Conservation (phyloP, 768 basidiomycete genomes). For the Boletus reticuloceps region DNA sequence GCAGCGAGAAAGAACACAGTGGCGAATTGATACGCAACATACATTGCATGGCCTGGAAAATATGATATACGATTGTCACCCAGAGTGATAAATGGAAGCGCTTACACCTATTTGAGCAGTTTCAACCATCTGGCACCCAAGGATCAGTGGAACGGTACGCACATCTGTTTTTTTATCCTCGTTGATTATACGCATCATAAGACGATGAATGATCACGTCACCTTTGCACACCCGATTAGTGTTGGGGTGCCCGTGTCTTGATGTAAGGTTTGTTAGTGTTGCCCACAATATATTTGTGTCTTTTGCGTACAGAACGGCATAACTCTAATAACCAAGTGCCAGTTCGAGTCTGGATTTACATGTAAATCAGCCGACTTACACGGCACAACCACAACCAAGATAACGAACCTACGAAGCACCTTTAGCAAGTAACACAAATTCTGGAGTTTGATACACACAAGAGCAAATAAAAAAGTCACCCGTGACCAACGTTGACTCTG, state of each 20-base stretch:
- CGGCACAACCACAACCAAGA: constrained; percentile 6
- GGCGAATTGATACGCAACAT: neutral
- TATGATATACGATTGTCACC: too few relatives aligned
- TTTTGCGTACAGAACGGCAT: neutral
- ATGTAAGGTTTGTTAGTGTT: neutral
- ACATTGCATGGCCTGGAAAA: neutral
- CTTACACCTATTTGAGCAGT: too few relatives aligned
- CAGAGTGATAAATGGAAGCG: too few relatives aligned
- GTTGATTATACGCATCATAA: too few relatives aligned
- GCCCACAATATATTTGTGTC: neutral
- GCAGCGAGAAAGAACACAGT: constrained; percentile 7
- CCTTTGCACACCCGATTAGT: too few relatives aligned
- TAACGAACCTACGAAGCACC: constrained; percentile 5
- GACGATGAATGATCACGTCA: too few relatives aligned
- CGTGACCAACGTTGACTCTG: constrained; percentile 7
- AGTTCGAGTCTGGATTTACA: too few relatives aligned
- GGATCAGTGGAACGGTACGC: too few relatives aligned
- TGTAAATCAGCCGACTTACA: neutral
- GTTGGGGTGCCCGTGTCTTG: neutral
- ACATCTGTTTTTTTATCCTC: too few relatives aligned
- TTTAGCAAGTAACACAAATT: neutral
- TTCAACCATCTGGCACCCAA: too few relatives aligned
- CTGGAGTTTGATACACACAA: constrained; percentile 2
- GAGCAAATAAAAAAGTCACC: constrained; percentile 8
- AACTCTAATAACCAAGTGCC: neutral